Percentiles rank a stretch among this genome's conserved stretches.
Conservation (phyloP, 768 basidiomycete species). For the Pisolithus orientalis region DNA sequence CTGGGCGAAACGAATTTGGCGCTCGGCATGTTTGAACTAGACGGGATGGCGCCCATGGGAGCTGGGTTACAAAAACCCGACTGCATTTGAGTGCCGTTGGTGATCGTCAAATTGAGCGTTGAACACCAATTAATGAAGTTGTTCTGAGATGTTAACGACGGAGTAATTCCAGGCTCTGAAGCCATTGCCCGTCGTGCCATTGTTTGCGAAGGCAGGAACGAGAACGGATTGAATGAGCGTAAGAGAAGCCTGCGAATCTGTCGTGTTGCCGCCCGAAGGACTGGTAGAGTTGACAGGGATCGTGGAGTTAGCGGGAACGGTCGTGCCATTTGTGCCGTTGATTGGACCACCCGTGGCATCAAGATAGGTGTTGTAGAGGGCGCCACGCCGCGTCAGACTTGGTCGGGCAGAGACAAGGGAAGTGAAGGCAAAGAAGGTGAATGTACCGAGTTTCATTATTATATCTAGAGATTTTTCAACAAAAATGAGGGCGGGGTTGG, state of each 20-base stretch:
- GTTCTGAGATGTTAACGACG: constrained; percentile 57
- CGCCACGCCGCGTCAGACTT: constrained; percentile 24
- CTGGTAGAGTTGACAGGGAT: too few species aligned
- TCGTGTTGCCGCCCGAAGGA: constrained; percentile 10
- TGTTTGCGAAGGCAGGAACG: constrained; percentile 46
- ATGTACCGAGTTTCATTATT: constrained; percentile 37
- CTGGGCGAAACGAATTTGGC: constrained; percentile 44
- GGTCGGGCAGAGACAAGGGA: constrained; percentile 31
- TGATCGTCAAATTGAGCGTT: constrained; percentile 45
- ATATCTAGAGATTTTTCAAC: constrained; percentile 6
- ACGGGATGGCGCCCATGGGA: constrained; percentile 54
- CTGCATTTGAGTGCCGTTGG: constrained; percentile 51
- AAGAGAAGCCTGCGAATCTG: constrained; percentile 18
- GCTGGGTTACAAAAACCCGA: constrained; percentile 55
- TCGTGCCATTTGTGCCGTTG: constrained; percentile 6
- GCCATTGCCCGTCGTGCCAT: constrained; percentile 36
- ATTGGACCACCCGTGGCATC: constrained; percentile 27
- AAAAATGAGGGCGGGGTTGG: constrained; percentile 4
- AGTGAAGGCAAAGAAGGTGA: constrained; percentile 27
- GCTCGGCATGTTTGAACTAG: constrained; percentile 45
- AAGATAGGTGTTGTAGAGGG: constrained; percentile 22
- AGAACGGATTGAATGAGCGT: constrained; percentile 46
- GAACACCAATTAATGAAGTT: constrained; percentile 72
- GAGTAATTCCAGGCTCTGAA: constrained; percentile 39
- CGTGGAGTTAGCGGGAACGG: too few species aligned